phyloP scores from a whole-genome alignment of 129 eudicot species.

The Saposhnikovia divaricata region DNA sequence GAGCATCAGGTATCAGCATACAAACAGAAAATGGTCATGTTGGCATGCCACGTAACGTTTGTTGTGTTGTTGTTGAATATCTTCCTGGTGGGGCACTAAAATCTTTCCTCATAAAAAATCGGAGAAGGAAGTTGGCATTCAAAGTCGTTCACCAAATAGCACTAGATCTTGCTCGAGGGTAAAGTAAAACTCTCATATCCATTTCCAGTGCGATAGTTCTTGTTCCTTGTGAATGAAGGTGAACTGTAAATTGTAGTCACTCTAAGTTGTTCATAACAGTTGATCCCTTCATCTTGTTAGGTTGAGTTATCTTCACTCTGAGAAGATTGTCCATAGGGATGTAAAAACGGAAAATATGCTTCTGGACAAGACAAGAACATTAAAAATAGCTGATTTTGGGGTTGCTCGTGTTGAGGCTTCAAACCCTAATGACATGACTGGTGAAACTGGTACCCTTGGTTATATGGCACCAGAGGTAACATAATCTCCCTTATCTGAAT shows the following conservation, averaged over 20 bases:
- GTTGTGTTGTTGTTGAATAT: conserved; percentile 88
- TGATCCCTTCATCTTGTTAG: conserved; percentile 18
- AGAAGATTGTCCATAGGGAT: conserved; percentile 73
- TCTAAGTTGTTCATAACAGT: neutral
- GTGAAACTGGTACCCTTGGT: conserved; percentile 71
- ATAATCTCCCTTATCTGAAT: neutral
- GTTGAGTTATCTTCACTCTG: conserved; percentile 58
- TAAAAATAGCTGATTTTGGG: conserved; percentile 64
- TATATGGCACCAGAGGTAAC: conserved; percentile 79
- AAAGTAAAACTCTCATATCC: conserved; percentile 19
- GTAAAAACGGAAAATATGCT: conserved; percentile 75
- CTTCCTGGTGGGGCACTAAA: conserved; percentile 87
- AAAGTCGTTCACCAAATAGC: conserved; percentile 81
- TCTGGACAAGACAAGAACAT: conserved; percentile 51
- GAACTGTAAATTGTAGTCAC: neutral
- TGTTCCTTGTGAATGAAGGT: neutral
- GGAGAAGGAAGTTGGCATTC: conserved; percentile 75
- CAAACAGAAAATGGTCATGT: conserved; percentile 67
- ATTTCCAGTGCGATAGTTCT: neutral
- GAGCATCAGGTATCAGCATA: conserved; percentile 64
- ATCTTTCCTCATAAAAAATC: conserved; percentile 67
- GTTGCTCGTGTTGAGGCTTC: conserved; percentile 76
- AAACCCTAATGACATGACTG: conserved; percentile 70
- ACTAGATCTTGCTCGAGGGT: conserved; percentile 93
- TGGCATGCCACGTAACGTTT: conserved; percentile 63